Conservation (phyloP, 2,329 filamentous ascomycete species). For the Aspergillus pseudotamarii region DNA sequence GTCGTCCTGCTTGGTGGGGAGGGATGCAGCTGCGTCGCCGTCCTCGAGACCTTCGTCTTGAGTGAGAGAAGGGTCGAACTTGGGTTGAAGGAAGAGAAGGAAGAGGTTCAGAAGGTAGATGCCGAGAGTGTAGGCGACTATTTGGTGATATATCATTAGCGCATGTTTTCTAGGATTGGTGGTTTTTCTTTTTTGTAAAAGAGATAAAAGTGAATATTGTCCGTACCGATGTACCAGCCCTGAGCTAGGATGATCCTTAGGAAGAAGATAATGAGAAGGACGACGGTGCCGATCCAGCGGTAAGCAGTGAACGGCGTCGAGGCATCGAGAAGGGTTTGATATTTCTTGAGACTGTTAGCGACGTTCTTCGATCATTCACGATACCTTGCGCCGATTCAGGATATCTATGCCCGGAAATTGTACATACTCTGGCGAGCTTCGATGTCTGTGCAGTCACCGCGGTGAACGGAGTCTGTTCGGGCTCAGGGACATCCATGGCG, state of each 20-base stretch:
- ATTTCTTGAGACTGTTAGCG: constrained; percentile 63
- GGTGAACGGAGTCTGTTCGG: constrained; percentile 88
- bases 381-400: background rate
- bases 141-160: background rate
- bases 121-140: constrained; percentile 94
- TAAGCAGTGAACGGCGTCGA: constrained; percentile 88
- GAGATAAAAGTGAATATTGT: background rate
- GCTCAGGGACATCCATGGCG: constrained; percentile 81
- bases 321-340: constrained; percentile 91
- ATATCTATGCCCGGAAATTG: background rate
- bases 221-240: constrained; percentile 96
- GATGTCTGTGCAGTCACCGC: constrained; percentile 82
- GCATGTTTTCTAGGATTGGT: background rate
- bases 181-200: background rate
- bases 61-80: constrained; percentile 97
- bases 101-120: constrained; percentile 99
- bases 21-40: constrained; percentile 70
- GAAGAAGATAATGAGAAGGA: constrained; percentile 78
- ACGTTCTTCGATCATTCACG: too few relatives aligned
- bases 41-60: constrained; percentile 97
- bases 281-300: constrained; percentile 84
- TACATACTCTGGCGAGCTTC: constrained; percentile 46
- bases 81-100: constrained; percentile 95
- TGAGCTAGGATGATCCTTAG: constrained; percentile 87
- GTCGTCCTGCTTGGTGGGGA: constrained; percentile 94